phyloP scores from a whole-genome alignment of 2,329 filamentous ascomycete species.

The Fusarium domesticum region DNA sequence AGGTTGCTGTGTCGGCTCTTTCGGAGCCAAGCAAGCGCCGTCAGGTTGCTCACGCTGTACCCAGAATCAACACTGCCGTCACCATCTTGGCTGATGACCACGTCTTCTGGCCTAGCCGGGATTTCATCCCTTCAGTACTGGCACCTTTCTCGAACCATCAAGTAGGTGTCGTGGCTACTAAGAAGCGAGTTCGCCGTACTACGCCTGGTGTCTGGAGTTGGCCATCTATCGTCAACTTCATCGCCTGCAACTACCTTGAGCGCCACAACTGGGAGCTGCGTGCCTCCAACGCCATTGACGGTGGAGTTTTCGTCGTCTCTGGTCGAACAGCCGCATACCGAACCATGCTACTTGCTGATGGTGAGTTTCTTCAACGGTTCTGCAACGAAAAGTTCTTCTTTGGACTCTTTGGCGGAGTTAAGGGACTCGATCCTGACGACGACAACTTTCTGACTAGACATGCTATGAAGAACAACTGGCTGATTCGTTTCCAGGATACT shows the following conservation, averaged over 20 bases:
- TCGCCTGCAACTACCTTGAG: constrained; percentile 57
- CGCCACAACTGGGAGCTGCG: constrained; percentile 62
- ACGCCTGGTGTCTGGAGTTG: constrained; percentile 26
- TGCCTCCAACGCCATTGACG: constrained; percentile 54
- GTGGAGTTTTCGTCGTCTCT: constrained; percentile 57
- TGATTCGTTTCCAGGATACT: constrained; percentile 53
- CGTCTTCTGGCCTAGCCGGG: constrained; percentile 47
- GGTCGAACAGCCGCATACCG: constrained; percentile 53
- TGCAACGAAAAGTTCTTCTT: constrained; percentile 50
- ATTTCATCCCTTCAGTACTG: constrained; percentile 42
- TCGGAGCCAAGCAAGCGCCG: constrained; percentile 45
- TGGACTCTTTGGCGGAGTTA: constrained; percentile 31
- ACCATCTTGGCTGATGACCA: constrained; percentile 51
- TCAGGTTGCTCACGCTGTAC: constrained; percentile 44
- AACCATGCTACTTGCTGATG: constrained; percentile 46
- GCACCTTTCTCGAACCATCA: constrained; percentile 42
- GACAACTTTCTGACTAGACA: constrained; percentile 61
- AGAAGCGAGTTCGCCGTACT: constrained; percentile 50
- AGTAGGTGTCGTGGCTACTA: constrained; percentile 55
- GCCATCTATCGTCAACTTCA: constrained; percentile 48
- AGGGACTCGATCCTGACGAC: constrained; percentile 50
- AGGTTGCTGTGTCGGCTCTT: constrained; percentile 33
- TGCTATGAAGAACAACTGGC: constrained; percentile 47
- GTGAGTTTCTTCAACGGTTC: constrained; percentile 43
- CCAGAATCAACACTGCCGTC: constrained; percentile 38